Evolutionary conservation across 345 rosid genomes (phyloP).

Genomic region (Eucalyptus tenuipes): DNA sequence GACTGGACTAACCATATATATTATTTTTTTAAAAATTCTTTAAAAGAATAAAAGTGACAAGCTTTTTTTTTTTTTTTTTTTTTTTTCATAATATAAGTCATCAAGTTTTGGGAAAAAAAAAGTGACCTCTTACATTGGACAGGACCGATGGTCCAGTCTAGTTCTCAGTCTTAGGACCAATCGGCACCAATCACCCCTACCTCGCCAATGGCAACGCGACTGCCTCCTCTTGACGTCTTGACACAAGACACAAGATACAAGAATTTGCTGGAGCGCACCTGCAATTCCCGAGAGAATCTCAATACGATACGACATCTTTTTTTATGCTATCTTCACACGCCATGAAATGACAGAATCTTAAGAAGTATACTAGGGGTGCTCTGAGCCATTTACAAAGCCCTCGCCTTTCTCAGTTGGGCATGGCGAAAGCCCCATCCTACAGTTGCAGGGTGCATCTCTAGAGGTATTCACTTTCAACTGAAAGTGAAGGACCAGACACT

Average conservation of each 20-base stretch:
- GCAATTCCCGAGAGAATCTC: neutral
- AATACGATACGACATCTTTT: neutral
- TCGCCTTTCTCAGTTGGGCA: neutral
- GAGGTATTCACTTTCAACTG: neutral
- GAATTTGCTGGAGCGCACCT: neutral
- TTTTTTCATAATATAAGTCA: rapidly evolving
- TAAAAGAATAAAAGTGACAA: too few relatives aligned
- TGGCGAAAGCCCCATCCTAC: neutral
- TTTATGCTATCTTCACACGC: rapidly evolving
- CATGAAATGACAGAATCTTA: neutral
- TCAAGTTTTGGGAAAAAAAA: too few relatives aligned
- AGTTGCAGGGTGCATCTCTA: neutral
- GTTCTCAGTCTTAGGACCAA: rapidly evolving
- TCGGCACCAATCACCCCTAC: rapidly evolving
- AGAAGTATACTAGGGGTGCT: neutral
- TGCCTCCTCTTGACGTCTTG: neutral
- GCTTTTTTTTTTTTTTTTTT: too few relatives aligned
- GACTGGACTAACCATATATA: too few relatives aligned
- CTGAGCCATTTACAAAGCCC: neutral
- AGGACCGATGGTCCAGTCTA: rapidly evolving
- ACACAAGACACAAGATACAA: neutral
- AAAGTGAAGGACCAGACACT: neutral
- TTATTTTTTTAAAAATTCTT: too few relatives aligned
- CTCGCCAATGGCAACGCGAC: rapidly evolving
- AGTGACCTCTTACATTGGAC: too few relatives aligned